A percentile compares a stretch with the other conserved stretches of the same genome.
phyloP scores from a whole-genome alignment of 2,329 filamentous ascomycete genomes.

The Calonectria pauciramosa region DNA sequence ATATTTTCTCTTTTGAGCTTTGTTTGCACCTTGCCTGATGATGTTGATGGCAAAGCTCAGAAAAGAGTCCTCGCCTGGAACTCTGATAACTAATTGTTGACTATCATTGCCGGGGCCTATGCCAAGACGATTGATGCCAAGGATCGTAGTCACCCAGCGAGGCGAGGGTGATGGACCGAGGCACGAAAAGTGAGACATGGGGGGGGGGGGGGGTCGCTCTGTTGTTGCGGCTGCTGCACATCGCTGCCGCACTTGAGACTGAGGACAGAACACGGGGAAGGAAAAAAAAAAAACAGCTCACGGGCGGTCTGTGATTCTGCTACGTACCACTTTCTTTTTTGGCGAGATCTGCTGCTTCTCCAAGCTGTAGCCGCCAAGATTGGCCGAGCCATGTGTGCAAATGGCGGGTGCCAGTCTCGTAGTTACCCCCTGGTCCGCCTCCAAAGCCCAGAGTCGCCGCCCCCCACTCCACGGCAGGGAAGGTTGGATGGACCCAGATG shows the following conservation, averaged over 20 bases:
- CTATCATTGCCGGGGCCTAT: neutral
- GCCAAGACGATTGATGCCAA: neutral
- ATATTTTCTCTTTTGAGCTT: neutral
- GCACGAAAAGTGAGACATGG: neutral
- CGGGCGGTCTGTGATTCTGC: neutral
- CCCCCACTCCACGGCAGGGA: conserved; percentile 20
- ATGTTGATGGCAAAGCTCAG: neutral
- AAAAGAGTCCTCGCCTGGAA: neutral
- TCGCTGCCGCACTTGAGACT: neutral
- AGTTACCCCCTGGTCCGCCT: neutral
- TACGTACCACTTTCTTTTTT: neutral
- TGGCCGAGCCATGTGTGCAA: neutral
- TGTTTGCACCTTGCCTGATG: neutral
- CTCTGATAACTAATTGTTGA: neutral
- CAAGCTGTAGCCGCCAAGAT: neutral
- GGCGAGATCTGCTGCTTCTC: neutral
- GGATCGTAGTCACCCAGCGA: neutral
- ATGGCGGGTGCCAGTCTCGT: conserved; percentile 11
- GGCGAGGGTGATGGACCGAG: neutral
- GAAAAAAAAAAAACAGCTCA: neutral
- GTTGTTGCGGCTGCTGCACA: neutral
- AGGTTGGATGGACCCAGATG: conserved; percentile 22
- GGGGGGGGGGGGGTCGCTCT: neutral
- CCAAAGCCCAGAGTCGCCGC: conserved; percentile 4
- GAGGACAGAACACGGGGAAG: neutral